These are phyloP conservation scores for Paramecium caudatum DNA, from an alignment of 73 alveolate genomes.

Conservation along the genomic window DNA sequence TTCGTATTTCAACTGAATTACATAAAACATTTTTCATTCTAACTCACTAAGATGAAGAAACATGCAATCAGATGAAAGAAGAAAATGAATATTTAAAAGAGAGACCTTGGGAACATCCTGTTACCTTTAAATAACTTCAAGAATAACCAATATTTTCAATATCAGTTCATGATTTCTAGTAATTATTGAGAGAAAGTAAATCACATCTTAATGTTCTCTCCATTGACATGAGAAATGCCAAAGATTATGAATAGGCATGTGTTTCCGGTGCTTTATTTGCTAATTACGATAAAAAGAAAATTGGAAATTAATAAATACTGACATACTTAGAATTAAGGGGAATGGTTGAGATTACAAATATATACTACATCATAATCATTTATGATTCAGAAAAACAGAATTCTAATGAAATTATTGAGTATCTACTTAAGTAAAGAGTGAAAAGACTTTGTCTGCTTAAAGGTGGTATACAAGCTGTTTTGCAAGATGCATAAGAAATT, in stretches of 20 bases:
- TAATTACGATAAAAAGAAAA: background rate
- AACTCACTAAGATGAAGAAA: slow-evolving; percentile 21
- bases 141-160: background rate
- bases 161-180: background rate
- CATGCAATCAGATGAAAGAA: slow-evolving; percentile 12
- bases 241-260: slow-evolving; percentile 27
- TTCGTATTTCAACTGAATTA: background rate
- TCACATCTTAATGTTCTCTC: background rate
- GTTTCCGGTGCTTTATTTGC: slow-evolving; percentile 27
- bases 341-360: background rate
- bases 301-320: background rate
- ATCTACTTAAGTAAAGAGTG: background rate
- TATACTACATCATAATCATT: background rate
- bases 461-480: slow-evolving; percentile 36
- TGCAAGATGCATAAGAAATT: background rate
- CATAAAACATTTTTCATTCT: slow-evolving; percentile 35
- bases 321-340: slow-evolving; percentile 20
- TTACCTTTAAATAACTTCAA: background rate
- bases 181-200: slow-evolving; percentile 14
- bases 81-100: slow-evolving; percentile 57
- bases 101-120: slow-evolving; percentile 68
- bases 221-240: slow-evolving; percentile 21
- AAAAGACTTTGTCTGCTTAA: background rate
- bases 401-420: background rate
- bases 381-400: background rate